A percentile compares a stretch with the other conserved stretches of the same genome.
Evolutionary conservation across 2,329 filamentous ascomycete species (phyloP).

Genomic region (Fusarium tricinctum): DNA sequence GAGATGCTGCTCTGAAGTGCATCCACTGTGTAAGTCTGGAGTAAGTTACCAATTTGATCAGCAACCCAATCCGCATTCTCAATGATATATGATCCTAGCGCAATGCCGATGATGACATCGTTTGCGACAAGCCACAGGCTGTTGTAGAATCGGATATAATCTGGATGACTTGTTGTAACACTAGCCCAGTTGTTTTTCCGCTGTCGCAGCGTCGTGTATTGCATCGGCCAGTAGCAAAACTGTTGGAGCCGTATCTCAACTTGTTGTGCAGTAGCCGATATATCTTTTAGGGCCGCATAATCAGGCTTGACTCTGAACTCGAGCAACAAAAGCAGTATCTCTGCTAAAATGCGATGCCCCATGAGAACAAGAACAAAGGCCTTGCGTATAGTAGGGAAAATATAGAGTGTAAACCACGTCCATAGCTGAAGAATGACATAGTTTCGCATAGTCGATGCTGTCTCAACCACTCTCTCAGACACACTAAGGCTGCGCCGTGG

Average conservation of each 20-base stretch:
- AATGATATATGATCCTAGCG: constrained; percentile 95
- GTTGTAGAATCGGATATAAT: constrained; percentile 99
- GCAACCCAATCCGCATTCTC: constrained; percentile 92
- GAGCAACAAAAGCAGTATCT: constrained; percentile 81
- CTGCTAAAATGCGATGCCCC: constrained; percentile 83
- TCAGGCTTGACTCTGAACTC: constrained; percentile 87
- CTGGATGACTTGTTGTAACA: constrained; percentile 92
- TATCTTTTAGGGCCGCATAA: constrained; percentile 89
- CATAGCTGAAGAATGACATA: constrained; percentile 77
- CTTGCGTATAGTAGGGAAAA: constrained; percentile 81
- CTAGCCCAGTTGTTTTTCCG: constrained; percentile 95
- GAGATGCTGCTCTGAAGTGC: constrained; percentile 89
- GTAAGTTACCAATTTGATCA: constrained; percentile 79
- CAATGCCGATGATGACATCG: constrained; percentile 98
- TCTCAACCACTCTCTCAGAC: constrained; percentile 93
- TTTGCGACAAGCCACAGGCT: constrained; percentile 98
- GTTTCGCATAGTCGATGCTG: constrained; percentile 87
- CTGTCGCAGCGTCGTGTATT: constrained; percentile 91
- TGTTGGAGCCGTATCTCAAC: constrained; percentile 97
- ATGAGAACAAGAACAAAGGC: constrained; percentile 84
- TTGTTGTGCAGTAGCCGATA: constrained; percentile 96
- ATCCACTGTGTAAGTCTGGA: constrained; percentile 87
- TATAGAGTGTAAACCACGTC: constrained; percentile 78
- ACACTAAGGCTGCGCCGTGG: constrained; percentile 90
- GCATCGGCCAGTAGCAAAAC: constrained; percentile 99